Evolutionary conservation across 2,329 filamentous ascomycete species (phyloP).

Genomic region (Mycosphaerelloides madeirae): DNA sequence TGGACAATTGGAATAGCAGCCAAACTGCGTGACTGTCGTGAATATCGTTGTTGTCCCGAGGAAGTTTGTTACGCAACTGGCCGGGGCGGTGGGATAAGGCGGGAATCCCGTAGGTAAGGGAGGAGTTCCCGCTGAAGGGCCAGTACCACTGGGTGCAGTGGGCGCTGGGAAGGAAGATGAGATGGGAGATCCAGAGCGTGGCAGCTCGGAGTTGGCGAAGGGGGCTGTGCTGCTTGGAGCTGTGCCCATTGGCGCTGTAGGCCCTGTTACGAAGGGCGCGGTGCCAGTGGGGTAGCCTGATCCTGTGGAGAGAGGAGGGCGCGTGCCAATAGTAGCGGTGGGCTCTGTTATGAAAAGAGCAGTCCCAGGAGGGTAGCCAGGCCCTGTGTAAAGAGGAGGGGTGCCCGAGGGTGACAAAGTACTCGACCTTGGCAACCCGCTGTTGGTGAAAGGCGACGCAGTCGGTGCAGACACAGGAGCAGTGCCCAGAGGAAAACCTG

Average conservation of each 20-base stretch:
- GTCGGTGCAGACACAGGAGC: no score
- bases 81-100: constrained; percentile 14
- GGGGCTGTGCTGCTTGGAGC: background rate
- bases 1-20: constrained; percentile 19
- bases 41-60: constrained; percentile 23
- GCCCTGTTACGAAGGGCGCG: background rate
- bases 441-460: no score
- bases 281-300: background rate
- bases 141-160: constrained; percentile 5
- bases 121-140: background rate
- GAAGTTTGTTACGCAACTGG: constrained; percentile 19
- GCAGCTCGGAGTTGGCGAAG: constrained; percentile 6
- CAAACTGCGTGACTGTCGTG: constrained; percentile 18
- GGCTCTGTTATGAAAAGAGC: background rate
- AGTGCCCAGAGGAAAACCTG: no score
- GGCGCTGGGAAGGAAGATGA: constrained; percentile 4
- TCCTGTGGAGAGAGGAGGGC: background rate
- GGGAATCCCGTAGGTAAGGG: constrained; percentile 8
- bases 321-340: background rate
- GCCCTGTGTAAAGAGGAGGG: background rate
- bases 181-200: constrained; percentile 8
- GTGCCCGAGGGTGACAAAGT: constrained; percentile 2
- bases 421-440: no score
- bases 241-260: background rate
- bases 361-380: background rate